Evolutionary conservation across 148 eudicot genomes (phyloP).

Genomic region (Chenopodium berlandieri): DNA sequence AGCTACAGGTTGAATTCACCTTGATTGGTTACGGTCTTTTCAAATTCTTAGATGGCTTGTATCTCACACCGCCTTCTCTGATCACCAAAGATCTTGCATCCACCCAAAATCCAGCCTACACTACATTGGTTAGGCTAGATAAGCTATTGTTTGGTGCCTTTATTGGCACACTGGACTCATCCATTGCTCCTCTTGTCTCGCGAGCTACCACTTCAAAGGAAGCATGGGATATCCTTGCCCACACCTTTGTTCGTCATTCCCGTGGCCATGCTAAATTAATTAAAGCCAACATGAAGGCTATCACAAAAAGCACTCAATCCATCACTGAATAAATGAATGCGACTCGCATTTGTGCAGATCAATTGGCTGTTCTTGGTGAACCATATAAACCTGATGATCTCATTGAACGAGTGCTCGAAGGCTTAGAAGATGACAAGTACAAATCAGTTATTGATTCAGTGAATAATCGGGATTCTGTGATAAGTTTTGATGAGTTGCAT

Average conservation of each 20-base stretch:
- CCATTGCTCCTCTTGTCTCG: not conserved
- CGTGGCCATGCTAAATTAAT: not conserved
- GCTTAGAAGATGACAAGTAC: not conserved
- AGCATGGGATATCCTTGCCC: slow-evolving; percentile 5
- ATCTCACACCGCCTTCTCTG: not conserved
- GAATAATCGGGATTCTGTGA: not conserved
- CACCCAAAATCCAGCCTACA: not conserved
- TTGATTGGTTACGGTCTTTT: not conserved
- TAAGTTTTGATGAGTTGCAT: not conserved
- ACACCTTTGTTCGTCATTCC: not conserved
- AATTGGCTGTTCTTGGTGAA: not conserved
- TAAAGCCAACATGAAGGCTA: not conserved
- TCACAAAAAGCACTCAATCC: not conserved
- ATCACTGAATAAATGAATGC: not conserved
- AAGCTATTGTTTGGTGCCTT: not conserved
- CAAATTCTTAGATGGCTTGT: not conserved
- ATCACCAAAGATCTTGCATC: not conserved
- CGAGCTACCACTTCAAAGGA: not conserved
- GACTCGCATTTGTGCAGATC: not conserved
- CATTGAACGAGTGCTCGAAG: not conserved
- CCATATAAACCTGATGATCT: not conserved
- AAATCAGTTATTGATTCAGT: not conserved
- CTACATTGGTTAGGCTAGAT: not conserved
- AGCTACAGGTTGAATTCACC: not conserved
- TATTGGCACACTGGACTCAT: not conserved